A percentile compares a stretch with the other conserved stretches of the same genome.
Evolutionary conservation across 306 rosid genomes (phyloP).

Genomic region (Prunus dulcis): DNA sequence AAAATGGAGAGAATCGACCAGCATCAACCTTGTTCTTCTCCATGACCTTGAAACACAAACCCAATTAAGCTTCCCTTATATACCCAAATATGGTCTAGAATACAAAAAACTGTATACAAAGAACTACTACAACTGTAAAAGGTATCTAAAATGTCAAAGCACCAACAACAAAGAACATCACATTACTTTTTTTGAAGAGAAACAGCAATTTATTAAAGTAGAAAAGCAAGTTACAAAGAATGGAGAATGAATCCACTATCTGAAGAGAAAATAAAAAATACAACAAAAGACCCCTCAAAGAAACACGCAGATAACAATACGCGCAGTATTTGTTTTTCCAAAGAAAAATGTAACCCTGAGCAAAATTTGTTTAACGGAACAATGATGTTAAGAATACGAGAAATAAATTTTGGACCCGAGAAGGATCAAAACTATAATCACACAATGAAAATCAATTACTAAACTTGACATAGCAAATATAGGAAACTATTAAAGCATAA

Average conservation of each 20-base stretch:
- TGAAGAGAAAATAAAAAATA: too few relatives aligned
- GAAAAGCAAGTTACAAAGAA: too few relatives aligned
- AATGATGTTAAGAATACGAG: background rate
- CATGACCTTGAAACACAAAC: slow-evolving; percentile 42
- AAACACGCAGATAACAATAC: too few relatives aligned
- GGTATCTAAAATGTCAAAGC: background rate
- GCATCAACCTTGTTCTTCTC: slow-evolving; percentile 75
- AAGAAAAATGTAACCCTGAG: background rate
- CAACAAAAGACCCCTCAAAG: too few relatives aligned
- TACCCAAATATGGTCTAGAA: background rate
- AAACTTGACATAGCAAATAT: background rate
- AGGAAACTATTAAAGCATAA: too few relatives aligned
- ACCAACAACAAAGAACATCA: too few relatives aligned
- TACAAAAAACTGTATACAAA: background rate
- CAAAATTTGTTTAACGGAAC: background rate
- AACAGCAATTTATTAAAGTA: too few relatives aligned
- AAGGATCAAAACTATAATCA: background rate
- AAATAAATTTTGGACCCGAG: background rate
- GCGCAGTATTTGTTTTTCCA: background rate
- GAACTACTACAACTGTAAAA: background rate
- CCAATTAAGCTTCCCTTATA: slow-evolving; percentile 14
- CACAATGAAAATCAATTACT: background rate
- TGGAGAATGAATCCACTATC: too few relatives aligned
- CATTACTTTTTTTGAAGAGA: background rate
- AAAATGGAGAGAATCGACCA: slow-evolving; percentile 79